Evolutionary conservation across 2,329 filamentous ascomycete genomes (phyloP).

Genomic region (Cordyceps fumosorosea): DNA sequence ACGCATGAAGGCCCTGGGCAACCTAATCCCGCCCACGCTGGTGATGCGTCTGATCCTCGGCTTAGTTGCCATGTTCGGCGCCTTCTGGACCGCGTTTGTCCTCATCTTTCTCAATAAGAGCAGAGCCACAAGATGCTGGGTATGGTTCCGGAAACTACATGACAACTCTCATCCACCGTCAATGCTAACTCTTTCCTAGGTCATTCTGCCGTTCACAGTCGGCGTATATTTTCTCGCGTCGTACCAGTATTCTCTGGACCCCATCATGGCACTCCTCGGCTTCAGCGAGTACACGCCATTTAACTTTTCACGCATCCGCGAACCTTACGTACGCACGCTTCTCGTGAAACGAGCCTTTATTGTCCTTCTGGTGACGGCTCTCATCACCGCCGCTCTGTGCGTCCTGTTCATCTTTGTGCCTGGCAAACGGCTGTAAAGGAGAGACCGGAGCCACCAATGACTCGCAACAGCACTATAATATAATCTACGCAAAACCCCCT

Average conservation of each 20-base stretch:
- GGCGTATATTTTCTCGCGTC: constrained; percentile 84
- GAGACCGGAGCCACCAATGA: neutral
- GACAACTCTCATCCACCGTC: neutral
- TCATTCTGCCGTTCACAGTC: constrained; percentile 84
- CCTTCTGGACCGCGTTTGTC: constrained; percentile 88
- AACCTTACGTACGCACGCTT: constrained; percentile 84
- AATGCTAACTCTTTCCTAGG: constrained; percentile 24
- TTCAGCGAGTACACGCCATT: constrained; percentile 96
- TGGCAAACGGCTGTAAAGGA: constrained; percentile 64
- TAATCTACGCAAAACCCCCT: neutral
- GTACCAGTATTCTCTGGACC: constrained; percentile 94
- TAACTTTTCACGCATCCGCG: constrained; percentile 78
- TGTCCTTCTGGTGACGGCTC: constrained; percentile 66
- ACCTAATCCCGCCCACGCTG: constrained; percentile 85
- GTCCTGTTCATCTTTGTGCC: constrained; percentile 93
- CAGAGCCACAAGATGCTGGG: constrained; percentile 73
- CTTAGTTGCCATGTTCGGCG: constrained; percentile 79
- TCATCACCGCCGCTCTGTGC: constrained; percentile 76
- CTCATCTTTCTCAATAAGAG: constrained; percentile 84
- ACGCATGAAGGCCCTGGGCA: constrained; percentile 89
- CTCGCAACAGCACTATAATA: neutral
- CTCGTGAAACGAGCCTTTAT: constrained; percentile 77
- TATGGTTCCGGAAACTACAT: constrained; percentile 34
- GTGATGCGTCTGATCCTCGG: constrained; percentile 81
- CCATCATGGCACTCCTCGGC: constrained; percentile 79